Conservation (phyloP, 2,329 filamentous ascomycete genomes). For the Cladobotryum mycophilum region DNA sequence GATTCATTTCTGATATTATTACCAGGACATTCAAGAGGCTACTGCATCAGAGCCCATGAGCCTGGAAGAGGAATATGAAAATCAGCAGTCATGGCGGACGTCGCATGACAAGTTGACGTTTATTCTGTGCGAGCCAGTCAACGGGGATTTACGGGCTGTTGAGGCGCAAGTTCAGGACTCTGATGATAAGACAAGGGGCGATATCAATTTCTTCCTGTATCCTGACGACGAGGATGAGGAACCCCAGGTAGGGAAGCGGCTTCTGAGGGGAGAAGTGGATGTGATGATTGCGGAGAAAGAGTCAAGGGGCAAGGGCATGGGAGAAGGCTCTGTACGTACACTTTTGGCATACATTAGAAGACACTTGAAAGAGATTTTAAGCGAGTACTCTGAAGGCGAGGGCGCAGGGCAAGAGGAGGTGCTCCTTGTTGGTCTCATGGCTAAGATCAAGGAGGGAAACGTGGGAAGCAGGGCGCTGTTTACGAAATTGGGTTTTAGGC, state of each 20-base stretch:
- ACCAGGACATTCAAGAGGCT: constrained; percentile 66
- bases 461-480: constrained; percentile 46
- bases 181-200: constrained; percentile 58
- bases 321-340: constrained; percentile 55
- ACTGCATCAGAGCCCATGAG: constrained; percentile 84
- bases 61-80: constrained; percentile 76
- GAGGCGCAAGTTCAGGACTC: constrained; percentile 46
- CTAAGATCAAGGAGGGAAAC: constrained; percentile 54
- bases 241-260: constrained; percentile 17
- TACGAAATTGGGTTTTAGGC: constrained; percentile 43
- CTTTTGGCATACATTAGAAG: constrained; percentile 64
- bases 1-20: background rate
- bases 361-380: constrained; percentile 48
- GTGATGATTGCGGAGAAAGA: constrained; percentile 69
- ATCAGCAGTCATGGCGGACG: constrained; percentile 80
- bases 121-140: constrained; percentile 61
- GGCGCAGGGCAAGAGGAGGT: background rate
- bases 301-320: constrained; percentile 57
- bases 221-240: constrained; percentile 38
- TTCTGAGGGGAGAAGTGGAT: constrained; percentile 66
- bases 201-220: constrained; percentile 76
- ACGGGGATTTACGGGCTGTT: constrained; percentile 3
- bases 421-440: constrained; percentile 37
- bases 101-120: constrained; percentile 88
- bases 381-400: constrained; percentile 30